phyloP scores from a whole-genome alignment of 345 rosid genomes.

The Lepidium africanum region DNA sequence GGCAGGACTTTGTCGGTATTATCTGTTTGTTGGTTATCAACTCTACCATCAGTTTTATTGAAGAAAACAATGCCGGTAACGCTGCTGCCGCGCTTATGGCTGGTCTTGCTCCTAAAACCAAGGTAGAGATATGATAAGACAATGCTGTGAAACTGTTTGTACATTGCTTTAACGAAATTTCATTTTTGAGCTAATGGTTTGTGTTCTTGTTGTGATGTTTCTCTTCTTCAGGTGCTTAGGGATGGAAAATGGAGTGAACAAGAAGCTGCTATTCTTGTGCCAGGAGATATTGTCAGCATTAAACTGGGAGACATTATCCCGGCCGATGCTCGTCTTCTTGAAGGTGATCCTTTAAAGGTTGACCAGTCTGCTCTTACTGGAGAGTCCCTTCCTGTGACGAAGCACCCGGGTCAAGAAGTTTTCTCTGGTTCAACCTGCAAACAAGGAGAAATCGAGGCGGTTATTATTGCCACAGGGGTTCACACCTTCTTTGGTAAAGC shows the following conservation, averaged over 20 bases:
- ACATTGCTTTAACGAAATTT: background rate
- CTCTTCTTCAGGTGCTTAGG: slow-evolving; percentile 50
- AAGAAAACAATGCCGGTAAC: slow-evolving; percentile 89
- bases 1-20: slow-evolving; percentile 94
- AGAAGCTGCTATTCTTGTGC: slow-evolving; percentile 78
- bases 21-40: slow-evolving; percentile 67
- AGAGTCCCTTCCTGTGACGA: slow-evolving; percentile 88
- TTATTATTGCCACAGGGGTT: slow-evolving; percentile 87
- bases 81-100: slow-evolving; percentile 97
- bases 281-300: slow-evolving; percentile 82
- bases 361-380: slow-evolving; percentile 92
- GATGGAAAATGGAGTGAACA: slow-evolving; percentile 74
- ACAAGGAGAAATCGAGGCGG: slow-evolving; percentile 90
- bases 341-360: slow-evolving; percentile 79
- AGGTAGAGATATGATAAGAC: slow-evolving; percentile 34
- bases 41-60: slow-evolving; percentile 87
- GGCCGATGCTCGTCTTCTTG: slow-evolving; percentile 91
- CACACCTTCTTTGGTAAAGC: slow-evolving; percentile 93
- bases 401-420: slow-evolving; percentile 72
- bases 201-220: background rate
- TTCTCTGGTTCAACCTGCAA: slow-evolving; percentile 91
- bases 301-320: slow-evolving; percentile 89
- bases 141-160: background rate
- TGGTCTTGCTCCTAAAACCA: slow-evolving; percentile 93
- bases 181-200: background rate